Percentiles rank a stretch among this genome's conserved stretches.
phyloP scores from a whole-genome alignment of 2,329 filamentous ascomycete species.

The Talaromyces amestolkiae region DNA sequence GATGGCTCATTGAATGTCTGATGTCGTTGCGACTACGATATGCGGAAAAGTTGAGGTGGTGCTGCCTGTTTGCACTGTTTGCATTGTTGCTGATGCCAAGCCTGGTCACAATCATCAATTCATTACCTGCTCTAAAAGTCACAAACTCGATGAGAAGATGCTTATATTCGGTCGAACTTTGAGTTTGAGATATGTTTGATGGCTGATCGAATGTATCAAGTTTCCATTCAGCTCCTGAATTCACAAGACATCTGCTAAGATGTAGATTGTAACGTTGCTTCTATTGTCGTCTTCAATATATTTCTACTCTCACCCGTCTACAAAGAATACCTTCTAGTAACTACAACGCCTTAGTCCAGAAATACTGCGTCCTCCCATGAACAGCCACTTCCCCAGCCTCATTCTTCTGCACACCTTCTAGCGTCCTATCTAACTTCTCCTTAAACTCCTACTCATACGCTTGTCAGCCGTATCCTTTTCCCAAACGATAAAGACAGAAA shows the following conservation, averaged over 20 bases:
- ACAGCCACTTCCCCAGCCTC: slow-evolving; percentile 61
- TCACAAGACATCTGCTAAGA: too few species aligned
- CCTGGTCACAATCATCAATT: neutral
- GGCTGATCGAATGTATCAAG: too few species aligned
- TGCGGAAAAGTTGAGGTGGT: neutral
- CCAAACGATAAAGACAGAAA: neutral
- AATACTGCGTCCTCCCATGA: slow-evolving; percentile 63
- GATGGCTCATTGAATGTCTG: neutral
- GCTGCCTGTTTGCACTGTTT: slow-evolving; percentile 25
- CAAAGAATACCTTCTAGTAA: neutral
- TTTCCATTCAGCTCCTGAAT: too few species aligned
- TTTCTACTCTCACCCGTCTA: neutral
- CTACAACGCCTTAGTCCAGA: slow-evolving; percentile 52
- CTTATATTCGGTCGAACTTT: too few species aligned
- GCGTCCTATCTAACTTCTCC: slow-evolving; percentile 53
- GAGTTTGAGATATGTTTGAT: too few species aligned
- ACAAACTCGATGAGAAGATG: neutral
- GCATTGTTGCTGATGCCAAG: neutral
- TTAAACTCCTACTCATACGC: slow-evolving; percentile 42
- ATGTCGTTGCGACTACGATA: neutral
- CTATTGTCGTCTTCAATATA: neutral
- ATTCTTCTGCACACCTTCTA: slow-evolving; percentile 48
- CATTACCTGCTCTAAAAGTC: too few species aligned
- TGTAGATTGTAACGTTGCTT: too few species aligned
- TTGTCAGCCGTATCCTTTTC: neutral